Evolutionary conservation across 768 basidiomycete genomes (phyloP).

Genomic region (Galerina sulciceps): DNA sequence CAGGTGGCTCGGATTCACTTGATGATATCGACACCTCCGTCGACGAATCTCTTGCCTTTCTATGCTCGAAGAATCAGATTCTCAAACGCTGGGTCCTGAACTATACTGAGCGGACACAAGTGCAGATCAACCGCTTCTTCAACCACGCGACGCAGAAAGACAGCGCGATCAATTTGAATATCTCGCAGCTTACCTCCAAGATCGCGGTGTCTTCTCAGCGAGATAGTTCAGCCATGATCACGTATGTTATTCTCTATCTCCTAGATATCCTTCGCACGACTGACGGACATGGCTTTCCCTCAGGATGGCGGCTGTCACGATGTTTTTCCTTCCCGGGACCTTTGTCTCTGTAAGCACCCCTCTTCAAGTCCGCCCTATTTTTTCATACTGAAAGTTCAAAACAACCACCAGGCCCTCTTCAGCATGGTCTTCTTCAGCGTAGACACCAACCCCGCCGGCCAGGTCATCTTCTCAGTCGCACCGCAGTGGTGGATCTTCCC

Average conservation of each 20-base stretch:
- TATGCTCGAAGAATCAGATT: constrained; percentile 12
- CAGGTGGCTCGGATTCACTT: background rate
- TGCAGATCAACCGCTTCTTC: constrained; percentile 25
- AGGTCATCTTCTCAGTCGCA: constrained; percentile 6
- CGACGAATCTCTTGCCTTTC: constrained; percentile 11
- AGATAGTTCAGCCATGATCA: constrained; percentile 30
- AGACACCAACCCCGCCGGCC: constrained; percentile 1
- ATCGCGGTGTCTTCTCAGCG: constrained; percentile 24
- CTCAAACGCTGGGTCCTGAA: constrained; percentile 18
- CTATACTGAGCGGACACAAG: constrained; percentile 23
- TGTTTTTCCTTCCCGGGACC: constrained; percentile 31
- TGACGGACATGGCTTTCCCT: background rate
- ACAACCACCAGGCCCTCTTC: constrained; percentile 19
- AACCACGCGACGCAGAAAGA: constrained; percentile 23
- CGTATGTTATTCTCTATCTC: constrained; percentile 16
- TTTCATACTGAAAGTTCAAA: background rate
- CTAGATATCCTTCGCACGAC: too few species aligned
- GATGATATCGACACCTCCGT: background rate
- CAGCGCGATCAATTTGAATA: constrained; percentile 20
- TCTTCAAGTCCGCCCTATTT: background rate
- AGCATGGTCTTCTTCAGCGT: constrained; percentile 30
- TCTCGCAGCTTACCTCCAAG: constrained; percentile 20
- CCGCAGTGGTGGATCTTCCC: constrained; percentile 23
- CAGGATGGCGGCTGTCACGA: constrained; percentile 31
- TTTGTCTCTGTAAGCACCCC: constrained; percentile 24